Evolutionary conservation across 192 early-diverging fungal species (phyloP).

Genomic region (Coemansia sp.): DNA sequence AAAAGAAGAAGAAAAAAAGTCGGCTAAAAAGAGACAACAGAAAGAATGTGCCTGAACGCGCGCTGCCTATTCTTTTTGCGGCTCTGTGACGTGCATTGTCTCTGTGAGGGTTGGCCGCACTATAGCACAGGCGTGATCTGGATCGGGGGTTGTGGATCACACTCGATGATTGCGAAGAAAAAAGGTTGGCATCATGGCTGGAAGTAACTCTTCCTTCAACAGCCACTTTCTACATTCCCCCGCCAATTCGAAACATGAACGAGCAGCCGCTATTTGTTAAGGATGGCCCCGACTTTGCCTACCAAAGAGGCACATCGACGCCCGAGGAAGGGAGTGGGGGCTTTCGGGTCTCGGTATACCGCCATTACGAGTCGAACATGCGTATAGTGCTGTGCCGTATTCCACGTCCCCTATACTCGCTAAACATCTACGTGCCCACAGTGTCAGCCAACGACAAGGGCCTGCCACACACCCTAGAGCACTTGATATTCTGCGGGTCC

Average conservation of each 20-base stretch:
- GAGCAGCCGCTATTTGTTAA: conserved; percentile 26
- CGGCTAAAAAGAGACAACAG: background rate
- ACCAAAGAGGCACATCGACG: conserved; percentile 18
- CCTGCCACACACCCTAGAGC: conserved; percentile 83
- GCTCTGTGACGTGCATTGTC: background rate
- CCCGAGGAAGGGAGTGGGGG: background rate
- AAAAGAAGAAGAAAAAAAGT: background rate
- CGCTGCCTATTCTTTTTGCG: background rate
- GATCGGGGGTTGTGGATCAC: background rate
- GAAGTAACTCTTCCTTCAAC: background rate
- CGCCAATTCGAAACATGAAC: background rate
- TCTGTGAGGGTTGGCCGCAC: background rate
- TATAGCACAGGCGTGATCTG: background rate
- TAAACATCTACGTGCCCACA: conserved; percentile 79
- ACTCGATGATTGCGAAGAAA: background rate
- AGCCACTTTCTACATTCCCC: background rate
- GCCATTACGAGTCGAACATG: conserved; percentile 50
- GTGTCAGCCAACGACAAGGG: conserved; percentile 64
- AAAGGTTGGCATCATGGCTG: background rate
- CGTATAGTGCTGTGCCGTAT: conserved; percentile 65
- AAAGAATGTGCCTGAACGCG: background rate
- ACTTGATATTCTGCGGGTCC: conserved; percentile 83
- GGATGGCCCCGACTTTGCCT: conserved; percentile 22
- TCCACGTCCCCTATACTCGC: conserved; percentile 64
- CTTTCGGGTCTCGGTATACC: conserved; percentile 50